Base-by-base conservation (phyloP, 2,329 filamentous ascomycete species). In the Apiospora hydei region DNA sequence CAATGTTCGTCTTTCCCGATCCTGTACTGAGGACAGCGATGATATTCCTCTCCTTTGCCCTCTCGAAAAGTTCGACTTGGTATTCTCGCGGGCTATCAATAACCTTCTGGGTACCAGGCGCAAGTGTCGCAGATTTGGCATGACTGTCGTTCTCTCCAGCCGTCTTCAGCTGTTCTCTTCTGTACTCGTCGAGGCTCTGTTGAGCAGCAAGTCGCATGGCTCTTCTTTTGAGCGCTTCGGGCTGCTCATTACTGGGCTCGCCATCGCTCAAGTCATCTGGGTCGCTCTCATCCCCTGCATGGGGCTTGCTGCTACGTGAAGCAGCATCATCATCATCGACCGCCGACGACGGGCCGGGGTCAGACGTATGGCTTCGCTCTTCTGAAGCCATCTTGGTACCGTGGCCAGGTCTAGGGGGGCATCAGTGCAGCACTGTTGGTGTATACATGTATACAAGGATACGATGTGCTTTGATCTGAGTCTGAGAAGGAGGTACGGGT, bases 1-100 rank as follows among this genome's bases (percentile, higher is more conserved):
- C 95, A 76, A 99, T 98, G n/a, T 98, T 86, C 0, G 96, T 99
- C 83, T 99, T 99, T 2, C 96, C 96, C 4, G 94, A 95, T 16
- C 96, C 26, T 43, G 70, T 69, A 18, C 74, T 70, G 10, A 98
- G 87, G 0, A 99, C 96, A 0, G 96, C 95, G 76, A 99, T 97
- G 10, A 92, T 93, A 79, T 99, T 99, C 76, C 92, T 89, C 69
- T 88, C 79, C 79, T 96, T 98, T 4, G 96, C 96, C 74, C 89
- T 89, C 80, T 98, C 94, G 78, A 96, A 98, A 0, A 99, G 87
- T 79, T 98, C 96, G 16, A 94, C 85, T 80, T 99, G 96, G 78
- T 98, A 99, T 77, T 98, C 94, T 68, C 96, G 88, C 0, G 95
- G 94, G 70, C 91, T 92, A 14, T 90, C 88, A 72, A 96, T 95